Percentiles rank a stretch among this genome's conserved stretches.
These are phyloP conservation scores for Immersiporthe knoxdaviesiana DNA, from an alignment of 2,329 filamentous ascomycete species.

Conservation along the genomic window DNA sequence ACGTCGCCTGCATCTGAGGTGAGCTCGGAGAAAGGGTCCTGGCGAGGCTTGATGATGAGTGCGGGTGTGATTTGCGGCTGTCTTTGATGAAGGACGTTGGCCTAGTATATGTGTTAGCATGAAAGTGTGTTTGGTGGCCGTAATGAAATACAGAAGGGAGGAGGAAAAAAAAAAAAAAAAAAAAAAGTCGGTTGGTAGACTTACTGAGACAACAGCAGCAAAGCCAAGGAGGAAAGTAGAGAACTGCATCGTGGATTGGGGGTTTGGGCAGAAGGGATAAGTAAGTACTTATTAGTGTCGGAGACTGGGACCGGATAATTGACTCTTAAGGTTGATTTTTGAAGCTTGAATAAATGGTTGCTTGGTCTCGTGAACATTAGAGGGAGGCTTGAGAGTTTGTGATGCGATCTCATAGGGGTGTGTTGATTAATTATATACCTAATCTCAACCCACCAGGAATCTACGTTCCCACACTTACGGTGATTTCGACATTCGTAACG, in stretches of 20 bases:
- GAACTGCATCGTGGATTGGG: neutral
- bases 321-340: neutral
- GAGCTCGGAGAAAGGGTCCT: neutral
- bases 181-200: neutral
- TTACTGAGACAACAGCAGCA: neutral
- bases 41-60: neutral
- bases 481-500: neutral
- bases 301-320: neutral
- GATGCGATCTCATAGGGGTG: neutral
- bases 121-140: neutral
- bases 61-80: neutral
- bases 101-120: neutral
- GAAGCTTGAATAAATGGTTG: neutral
- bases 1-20: neutral
- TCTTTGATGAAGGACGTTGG: neutral
- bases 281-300: too few relatives aligned
- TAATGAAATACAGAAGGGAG: neutral
- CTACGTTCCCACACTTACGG: neutral
- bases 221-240: slow-evolving; percentile 2
- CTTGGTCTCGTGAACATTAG: neutral
- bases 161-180: neutral
- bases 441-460: neutral
- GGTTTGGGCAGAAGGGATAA: neutral
- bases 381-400: neutral
- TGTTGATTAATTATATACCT: neutral